phyloP scores from a whole-genome alignment of 2,329 filamentous ascomycete genomes.

The Monosporascus sp. region DNA sequence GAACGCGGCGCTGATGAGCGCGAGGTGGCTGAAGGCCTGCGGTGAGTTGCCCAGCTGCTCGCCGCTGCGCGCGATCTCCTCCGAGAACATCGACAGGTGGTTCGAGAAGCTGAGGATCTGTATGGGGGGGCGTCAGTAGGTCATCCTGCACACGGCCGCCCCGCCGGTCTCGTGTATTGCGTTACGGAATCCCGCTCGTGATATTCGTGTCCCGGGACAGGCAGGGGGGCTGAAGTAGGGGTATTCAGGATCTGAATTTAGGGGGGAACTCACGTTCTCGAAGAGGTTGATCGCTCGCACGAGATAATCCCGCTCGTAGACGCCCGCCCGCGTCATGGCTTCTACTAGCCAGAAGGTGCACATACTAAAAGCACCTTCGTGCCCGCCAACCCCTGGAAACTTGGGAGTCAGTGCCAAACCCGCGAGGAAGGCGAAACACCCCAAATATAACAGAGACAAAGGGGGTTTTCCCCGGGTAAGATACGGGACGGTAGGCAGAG shows the following conservation, averaged over 20 bases:
- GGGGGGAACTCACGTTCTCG: conserved; percentile 46
- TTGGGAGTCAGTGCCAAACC: conserved; percentile 3
- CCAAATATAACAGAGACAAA: background rate
- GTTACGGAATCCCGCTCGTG: background rate
- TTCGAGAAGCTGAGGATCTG: conserved; percentile 67
- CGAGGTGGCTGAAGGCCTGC: conserved; percentile 72
- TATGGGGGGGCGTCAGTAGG: too few species aligned
- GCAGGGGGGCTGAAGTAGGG: background rate
- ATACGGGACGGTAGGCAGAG: background rate
- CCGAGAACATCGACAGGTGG: conserved; percentile 72
- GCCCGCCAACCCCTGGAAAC: conserved; percentile 59
- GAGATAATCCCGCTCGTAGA: conserved; percentile 61
- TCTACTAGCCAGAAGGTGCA: conserved; percentile 81
- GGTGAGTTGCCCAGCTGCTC: conserved; percentile 77
- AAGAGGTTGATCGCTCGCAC: conserved; percentile 61
- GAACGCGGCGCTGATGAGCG: conserved; percentile 71
- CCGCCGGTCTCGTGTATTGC: background rate
- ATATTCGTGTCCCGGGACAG: background rate
- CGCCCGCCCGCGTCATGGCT: conserved; percentile 63
- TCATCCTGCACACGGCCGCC: background rate
- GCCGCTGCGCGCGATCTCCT: conserved; percentile 69
- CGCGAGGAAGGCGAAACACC: background rate
- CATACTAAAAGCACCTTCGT: conserved; percentile 74
- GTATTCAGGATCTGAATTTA: too few species aligned
- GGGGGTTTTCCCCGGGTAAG: background rate